phyloP scores from a whole-genome alignment of 306 rosid species.

The Rosa persica region DNA sequence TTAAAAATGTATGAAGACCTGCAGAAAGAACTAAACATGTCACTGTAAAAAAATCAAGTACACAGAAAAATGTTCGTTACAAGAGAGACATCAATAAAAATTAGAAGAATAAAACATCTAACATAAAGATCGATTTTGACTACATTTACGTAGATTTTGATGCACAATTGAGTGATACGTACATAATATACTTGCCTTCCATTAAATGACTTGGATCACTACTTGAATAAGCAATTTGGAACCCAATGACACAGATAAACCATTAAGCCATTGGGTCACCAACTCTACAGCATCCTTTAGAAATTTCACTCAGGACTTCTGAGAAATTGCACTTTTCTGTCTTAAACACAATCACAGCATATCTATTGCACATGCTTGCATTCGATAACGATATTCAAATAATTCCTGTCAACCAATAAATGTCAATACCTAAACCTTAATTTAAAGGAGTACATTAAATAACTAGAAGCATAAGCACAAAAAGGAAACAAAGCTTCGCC shows the following conservation, averaged over 20 bases:
- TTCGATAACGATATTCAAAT: neutral
- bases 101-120: neutral
- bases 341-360: neutral
- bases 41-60: neutral
- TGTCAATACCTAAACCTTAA: neutral
- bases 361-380: neutral
- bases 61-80: neutral
- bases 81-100: neutral
- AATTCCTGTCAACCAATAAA: neutral
- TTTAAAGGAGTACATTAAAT: neutral
- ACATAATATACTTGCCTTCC: neutral
- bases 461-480: neutral
- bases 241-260: neutral
- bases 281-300: neutral
- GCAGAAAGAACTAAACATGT: neutral
- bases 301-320: neutral
- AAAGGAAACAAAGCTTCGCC: neutral
- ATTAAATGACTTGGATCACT: neutral
- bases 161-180: neutral
- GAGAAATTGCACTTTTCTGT: neutral
- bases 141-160: neutral
- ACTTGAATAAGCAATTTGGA: neutral
- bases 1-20: too few relatives aligned
- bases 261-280: neutral
- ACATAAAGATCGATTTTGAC: neutral